phyloP scores from a whole-genome alignment of 2,329 filamentous ascomycete genomes.

The Aureobasidium sp. region DNA sequence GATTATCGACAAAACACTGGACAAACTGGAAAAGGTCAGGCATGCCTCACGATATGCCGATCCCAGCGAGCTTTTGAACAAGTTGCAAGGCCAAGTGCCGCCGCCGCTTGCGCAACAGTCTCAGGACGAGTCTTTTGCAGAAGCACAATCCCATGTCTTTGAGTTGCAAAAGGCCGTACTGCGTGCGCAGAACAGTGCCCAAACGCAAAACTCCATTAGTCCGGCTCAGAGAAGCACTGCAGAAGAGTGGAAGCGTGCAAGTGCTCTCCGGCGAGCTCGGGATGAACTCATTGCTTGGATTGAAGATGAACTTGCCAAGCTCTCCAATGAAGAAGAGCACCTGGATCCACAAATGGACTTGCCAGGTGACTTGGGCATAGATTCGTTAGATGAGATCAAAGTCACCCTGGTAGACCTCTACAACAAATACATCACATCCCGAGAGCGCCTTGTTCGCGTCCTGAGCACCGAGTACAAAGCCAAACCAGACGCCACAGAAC shows the following conservation, averaged over 20 bases:
- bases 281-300: constrained; percentile 18
- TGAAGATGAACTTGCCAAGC: constrained; percentile 15
- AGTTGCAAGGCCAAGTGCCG: background rate
- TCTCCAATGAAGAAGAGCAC: constrained; percentile 10
- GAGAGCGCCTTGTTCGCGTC: background rate
- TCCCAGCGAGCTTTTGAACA: background rate
- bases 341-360: background rate
- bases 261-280: constrained; percentile 13
- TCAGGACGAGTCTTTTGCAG: background rate
- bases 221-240: background rate
- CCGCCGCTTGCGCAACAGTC: background rate
- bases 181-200: background rate
- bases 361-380: background rate
- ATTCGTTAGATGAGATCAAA: background rate
- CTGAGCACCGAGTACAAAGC: background rate
- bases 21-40: constrained; percentile 8
- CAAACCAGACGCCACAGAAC: background rate
- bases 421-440: constrained; percentile 3
- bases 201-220: background rate
- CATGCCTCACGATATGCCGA: constrained; percentile 4
- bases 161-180: constrained; percentile 19
- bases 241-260: constrained; percentile 4
- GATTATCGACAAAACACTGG: constrained; percentile 3
- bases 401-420: background rate
- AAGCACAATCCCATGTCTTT: constrained; percentile 1